A percentile compares a stretch with the other conserved stretches of the same genome.
phyloP scores from a whole-genome alignment of 2,329 filamentous ascomycete genomes.

The Blumeriella jaapii region DNA sequence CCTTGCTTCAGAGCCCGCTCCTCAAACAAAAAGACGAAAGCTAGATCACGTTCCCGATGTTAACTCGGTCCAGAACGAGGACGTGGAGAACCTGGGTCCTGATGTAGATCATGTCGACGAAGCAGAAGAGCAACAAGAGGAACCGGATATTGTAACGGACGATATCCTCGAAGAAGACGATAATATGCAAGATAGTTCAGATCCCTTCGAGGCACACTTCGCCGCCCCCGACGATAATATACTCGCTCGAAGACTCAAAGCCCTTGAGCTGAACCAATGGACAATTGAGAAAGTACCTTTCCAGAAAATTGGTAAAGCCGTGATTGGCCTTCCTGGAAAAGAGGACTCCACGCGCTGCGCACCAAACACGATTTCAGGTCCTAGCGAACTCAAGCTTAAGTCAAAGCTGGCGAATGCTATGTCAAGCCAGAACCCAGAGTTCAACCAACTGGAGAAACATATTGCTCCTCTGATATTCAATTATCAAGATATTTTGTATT shows the following conservation, averaged over 20 bases:
- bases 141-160: slow-evolving; percentile 29
- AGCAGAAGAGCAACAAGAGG: slow-evolving; percentile 40
- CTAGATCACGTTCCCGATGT: slow-evolving; percentile 28
- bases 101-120: slow-evolving; percentile 28
- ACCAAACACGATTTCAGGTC: slow-evolving; percentile 21
- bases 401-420: slow-evolving; percentile 50
- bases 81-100: slow-evolving; percentile 7
- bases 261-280: slow-evolving; percentile 41
- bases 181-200: slow-evolving; percentile 41
- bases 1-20: slow-evolving; percentile 35
- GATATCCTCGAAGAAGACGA: slow-evolving; percentile 28
- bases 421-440: slow-evolving; percentile 39
- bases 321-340: slow-evolving; percentile 36
- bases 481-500: slow-evolving; percentile 73
- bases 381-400: slow-evolving; percentile 52
- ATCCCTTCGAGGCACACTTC: slow-evolving; percentile 79
- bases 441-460: slow-evolving; percentile 51
- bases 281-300: slow-evolving; percentile 32
- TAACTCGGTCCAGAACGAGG: slow-evolving; percentile 12
- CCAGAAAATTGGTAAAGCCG: slow-evolving; percentile 36
- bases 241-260: slow-evolving; percentile 41
- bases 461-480: slow-evolving; percentile 65
- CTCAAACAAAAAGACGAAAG: slow-evolving; percentile 46
- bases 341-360: slow-evolving; percentile 24
- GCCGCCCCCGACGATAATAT: slow-evolving; percentile 51